These are phyloP conservation scores for Pichia sp. DNA, from an alignment of 1,139 yeast species.

Conservation along the genomic window DNA sequence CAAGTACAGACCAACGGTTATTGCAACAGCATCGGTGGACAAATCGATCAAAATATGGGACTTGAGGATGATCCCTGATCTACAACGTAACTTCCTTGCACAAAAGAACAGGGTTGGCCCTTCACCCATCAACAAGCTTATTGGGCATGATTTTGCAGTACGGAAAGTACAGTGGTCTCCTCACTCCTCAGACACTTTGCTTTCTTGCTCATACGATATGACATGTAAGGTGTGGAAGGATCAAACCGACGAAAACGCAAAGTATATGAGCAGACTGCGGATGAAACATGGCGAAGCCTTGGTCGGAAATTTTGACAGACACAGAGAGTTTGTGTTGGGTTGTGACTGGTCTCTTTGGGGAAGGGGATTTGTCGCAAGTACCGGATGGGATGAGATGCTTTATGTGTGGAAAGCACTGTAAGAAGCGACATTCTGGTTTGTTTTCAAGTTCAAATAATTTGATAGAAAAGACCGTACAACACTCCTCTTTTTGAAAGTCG, in stretches of 20 bases:
- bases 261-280: conserved; percentile 39
- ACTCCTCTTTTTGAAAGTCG: too few species aligned
- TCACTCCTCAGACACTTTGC: conserved; percentile 63
- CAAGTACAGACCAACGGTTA: conserved; percentile 71
- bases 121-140: conserved; percentile 69
- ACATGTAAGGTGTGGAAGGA: conserved; percentile 85
- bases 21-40: conserved; percentile 91
- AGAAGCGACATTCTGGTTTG: background rate
- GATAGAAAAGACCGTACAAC: background rate
- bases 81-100: conserved; percentile 33
- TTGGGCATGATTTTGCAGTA: conserved; percentile 89
- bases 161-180: conserved; percentile 86
- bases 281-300: conserved; percentile 44
- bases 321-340: conserved; percentile 89
- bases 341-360: conserved; percentile 98
- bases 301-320: conserved; percentile 58
- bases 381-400: conserved; percentile 97
- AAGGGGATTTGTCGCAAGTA: conserved; percentile 91
- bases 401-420: conserved; percentile 67
- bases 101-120: conserved; percentile 51
- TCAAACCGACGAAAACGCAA: conserved; percentile 50
- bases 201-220: conserved; percentile 89
- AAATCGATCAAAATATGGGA: conserved; percentile 85
- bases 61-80: conserved; percentile 54
- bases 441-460: background rate